A percentile compares a stretch with the other conserved stretches of the same genome.
phyloP scores from a whole-genome alignment of 2,329 filamentous ascomycete genomes.

The Aspergillus novofumigatus region DNA sequence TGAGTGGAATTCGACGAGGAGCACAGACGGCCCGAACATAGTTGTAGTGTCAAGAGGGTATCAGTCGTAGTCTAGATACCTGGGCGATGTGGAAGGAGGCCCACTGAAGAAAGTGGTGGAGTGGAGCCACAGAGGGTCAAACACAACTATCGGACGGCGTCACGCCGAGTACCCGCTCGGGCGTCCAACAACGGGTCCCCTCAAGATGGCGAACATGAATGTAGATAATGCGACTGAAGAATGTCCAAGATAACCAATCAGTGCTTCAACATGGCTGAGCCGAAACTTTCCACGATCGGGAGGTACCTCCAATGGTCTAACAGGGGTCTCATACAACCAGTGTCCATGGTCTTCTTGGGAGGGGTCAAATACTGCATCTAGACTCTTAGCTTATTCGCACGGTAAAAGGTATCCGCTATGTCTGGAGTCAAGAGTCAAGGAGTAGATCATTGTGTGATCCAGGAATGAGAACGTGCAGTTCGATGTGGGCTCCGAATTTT shows the following conservation, averaged over 20 bases:
- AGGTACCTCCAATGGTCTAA: neutral
- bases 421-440: neutral
- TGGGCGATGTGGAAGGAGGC: neutral
- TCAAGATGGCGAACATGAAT: neutral
- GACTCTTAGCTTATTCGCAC: neutral
- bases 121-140: neutral
- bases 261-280: neutral
- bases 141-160: neutral
- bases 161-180: conserved; percentile 9
- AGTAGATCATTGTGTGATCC: neutral
- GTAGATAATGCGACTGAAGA: neutral
- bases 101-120: neutral
- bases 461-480: neutral
- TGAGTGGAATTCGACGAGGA: neutral
- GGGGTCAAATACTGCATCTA: neutral
- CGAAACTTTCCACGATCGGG: neutral
- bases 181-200: conserved; percentile 2
- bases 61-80: neutral
- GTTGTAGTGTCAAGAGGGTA: neutral
- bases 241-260: neutral
- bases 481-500: neutral
- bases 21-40: neutral
- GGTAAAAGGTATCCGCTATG: neutral
- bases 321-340: neutral
- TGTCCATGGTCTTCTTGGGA: neutral